These are phyloP conservation scores for Penicillium decumbens DNA, from an alignment of 2,329 filamentous ascomycete species.

Conservation along the genomic window DNA sequence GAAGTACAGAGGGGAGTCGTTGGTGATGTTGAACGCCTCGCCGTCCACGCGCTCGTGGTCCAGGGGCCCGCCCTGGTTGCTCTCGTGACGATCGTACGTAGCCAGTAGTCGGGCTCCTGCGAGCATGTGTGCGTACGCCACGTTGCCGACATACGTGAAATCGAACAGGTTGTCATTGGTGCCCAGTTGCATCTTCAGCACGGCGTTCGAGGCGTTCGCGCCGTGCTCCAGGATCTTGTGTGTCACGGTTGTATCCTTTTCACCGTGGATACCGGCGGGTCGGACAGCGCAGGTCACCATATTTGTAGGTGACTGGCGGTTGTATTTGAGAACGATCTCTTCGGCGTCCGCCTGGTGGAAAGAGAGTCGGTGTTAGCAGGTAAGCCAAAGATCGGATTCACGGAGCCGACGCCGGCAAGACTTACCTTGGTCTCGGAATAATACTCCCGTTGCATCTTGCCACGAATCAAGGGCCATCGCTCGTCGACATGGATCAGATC, in stretches of 20 bases:
- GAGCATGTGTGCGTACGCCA: conserved; percentile 75
- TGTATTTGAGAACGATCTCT: conserved; percentile 70
- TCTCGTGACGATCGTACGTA: conserved; percentile 46
- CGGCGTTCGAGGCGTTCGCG: conserved; percentile 51
- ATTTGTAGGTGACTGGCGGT: conserved; percentile 53
- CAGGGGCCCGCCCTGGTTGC: conserved; percentile 55
- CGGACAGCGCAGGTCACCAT: conserved; percentile 78
- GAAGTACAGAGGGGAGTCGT: conserved; percentile 82
- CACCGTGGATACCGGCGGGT: conserved; percentile 84
- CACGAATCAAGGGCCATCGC: conserved; percentile 69
- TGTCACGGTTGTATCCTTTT: conserved; percentile 74
- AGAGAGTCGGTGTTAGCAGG: not conserved
- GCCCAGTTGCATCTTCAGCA: conserved; percentile 76
- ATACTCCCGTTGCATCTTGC: conserved; percentile 67
- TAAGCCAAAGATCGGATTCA: conserved; percentile 1
- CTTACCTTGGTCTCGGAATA: conserved; percentile 86
- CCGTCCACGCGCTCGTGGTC: conserved; percentile 73
- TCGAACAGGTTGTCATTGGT: conserved; percentile 66
- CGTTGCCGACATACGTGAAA: conserved; percentile 65
- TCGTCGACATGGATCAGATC: conserved; percentile 85
- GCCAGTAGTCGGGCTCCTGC: conserved; percentile 68
- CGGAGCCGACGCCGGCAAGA: not conserved
- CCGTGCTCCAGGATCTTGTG: conserved; percentile 70
- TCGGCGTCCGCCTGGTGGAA: conserved; percentile 68
- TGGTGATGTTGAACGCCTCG: conserved; percentile 85